Base-by-base conservation (phyloP, 2,329 filamentous ascomycete genomes). In the Trichoderma citrinoviride region DNA sequence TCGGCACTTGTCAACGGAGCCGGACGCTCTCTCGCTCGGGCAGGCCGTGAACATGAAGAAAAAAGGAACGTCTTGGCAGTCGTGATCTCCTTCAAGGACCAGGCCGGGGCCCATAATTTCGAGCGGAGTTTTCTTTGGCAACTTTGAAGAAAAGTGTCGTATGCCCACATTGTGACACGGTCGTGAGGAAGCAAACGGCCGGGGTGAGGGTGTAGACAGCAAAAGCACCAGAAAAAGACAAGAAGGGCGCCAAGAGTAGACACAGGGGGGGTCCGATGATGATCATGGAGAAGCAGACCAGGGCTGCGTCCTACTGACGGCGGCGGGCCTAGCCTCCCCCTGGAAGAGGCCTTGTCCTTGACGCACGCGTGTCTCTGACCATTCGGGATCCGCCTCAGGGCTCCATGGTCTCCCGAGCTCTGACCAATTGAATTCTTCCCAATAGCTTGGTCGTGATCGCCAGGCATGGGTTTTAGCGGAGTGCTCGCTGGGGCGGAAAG, bases 371-470 rank as follows among this genome's bases (percentile, higher is more conserved):
- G 58, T 61, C 60, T 41, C 33, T 54, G 60, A 44, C 60, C 49
- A 62, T 62, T 54, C 60, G 60, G 60, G 60, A 46, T 49, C 60
- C 40, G 19, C 40, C 60, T 62, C 60, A 43, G 49, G 49, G 25
- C 49, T 62, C 60, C 49, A 44, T 62, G 47, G 56, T 25, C 49
- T 43, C 47, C 58, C 37, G 23, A 53, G 53, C 44, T 62, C 37
- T 54, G 49, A 25, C 60, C 40, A 62, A 25, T 62, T 54, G 60
- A 62, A 54, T 25, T 37, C 47, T 49, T 62, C 60, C 60, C 60
- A 62, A 62, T 62, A 54, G 60, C 60, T 62, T 54, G 60, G 60
- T 62, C n/a, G 49, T 62, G 60, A 62, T 62, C 60, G 60, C 60
- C 60, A 49, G 60, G 60, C 60, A 62, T 62, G 60, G 60, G 40